phyloP scores from a whole-genome alignment of 2,329 filamentous ascomycete genomes.

The Clarireedia sp. region DNA sequence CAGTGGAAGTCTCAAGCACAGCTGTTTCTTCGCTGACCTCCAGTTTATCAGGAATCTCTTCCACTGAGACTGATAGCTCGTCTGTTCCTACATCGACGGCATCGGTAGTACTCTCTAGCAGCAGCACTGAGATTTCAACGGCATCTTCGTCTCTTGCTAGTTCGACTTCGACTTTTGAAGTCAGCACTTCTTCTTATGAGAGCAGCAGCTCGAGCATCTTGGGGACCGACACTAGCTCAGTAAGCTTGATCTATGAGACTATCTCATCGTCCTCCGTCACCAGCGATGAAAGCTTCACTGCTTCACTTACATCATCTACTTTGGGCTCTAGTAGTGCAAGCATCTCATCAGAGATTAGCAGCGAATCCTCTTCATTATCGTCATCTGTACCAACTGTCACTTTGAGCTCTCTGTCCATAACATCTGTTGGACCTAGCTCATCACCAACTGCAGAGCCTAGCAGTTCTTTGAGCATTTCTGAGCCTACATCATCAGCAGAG shows the following conservation, averaged over 20 bases:
- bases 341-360: background rate
- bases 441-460: background rate
- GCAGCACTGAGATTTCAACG: background rate
- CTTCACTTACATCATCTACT: background rate
- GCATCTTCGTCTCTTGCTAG: background rate
- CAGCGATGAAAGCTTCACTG: background rate
- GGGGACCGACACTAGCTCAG: background rate
- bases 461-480: background rate
- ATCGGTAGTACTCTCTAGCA: background rate
- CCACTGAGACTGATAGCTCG: background rate
- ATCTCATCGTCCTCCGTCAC: background rate
- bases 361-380: background rate
- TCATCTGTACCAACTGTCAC: background rate
- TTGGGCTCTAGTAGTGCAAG: background rate
- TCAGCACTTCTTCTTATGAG: background rate
- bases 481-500: background rate
- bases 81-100: background rate
- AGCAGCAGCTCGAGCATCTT: background rate
- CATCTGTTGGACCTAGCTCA: background rate
- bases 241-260: background rate
- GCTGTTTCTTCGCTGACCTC: background rate
- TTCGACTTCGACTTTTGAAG: background rate
- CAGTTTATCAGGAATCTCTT: background rate
- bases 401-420: background rate
- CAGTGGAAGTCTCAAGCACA: background rate